Base-by-base conservation (phyloP, 2,329 filamentous ascomycete genomes). In the Colletotrichum lini region DNA sequence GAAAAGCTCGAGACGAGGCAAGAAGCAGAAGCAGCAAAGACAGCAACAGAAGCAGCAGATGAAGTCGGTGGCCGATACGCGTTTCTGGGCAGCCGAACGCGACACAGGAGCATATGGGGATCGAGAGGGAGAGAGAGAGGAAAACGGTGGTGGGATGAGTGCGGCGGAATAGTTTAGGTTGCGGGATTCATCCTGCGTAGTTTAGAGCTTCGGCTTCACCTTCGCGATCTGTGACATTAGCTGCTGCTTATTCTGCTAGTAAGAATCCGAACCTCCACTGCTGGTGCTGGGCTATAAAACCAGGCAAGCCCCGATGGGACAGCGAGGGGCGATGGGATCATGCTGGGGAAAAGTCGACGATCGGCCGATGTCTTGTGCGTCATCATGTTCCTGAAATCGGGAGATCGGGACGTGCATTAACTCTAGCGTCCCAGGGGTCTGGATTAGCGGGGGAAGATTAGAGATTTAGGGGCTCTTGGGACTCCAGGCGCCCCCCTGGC, bases 331-430 rank as follows among this genome's bases (percentile, higher is more conserved):
- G 65, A 64, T 63, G 58, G 45, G 49, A 54, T 64, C 59, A 23
- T 40, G 65, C 65, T 64, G 53, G 65, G 56, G 52, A 69, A 58
- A 30, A 63, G 45, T 38, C 38, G 60, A 61, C 58, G 72, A 72
- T 73, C 69, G 72, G 53, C 69, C 69, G 72, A 73, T 73, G 72
- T 72, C 72, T 72, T 72, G 54, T 63, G 65, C 72, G 69, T 73
- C 72, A 73, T 65, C 58, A 65, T 53, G 72, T 72, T 73, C 50
- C 68, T 65, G 59, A 54, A 68, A 73, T 73, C 72, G 72, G 65
- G n/a, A 66, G 60, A 72, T 70, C 65, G 68, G 69, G 45, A 69
- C 59, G 53, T 59, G 59, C 69, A 72, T 69, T 58, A 40, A 56
- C 50, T 66, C 52, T 72, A 72, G 70, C 70, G 70, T 65, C 45